These are phyloP conservation scores for Ampelocalamus luodianensis DNA, from an alignment of 176 grass and related monocot genomes.

Conservation along the genomic window DNA sequence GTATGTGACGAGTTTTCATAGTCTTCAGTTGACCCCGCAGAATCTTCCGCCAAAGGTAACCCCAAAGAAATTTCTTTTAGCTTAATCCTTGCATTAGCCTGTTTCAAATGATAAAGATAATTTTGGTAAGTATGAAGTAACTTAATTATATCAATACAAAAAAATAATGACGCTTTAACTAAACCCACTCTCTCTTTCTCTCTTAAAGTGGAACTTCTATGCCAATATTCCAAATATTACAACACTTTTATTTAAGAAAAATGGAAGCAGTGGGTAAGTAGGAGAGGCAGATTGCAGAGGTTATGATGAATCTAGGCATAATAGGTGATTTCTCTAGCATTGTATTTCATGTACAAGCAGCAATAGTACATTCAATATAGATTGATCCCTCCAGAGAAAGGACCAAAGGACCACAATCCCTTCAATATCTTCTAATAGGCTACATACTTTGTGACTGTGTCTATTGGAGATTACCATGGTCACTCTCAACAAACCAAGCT, in stretches of 20 bases:
- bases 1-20: constrained; percentile 84
- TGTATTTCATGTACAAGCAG: constrained; percentile 1
- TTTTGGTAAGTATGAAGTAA: constrained; percentile 6
- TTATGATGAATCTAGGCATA: constrained; percentile 19
- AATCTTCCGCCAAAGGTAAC: constrained; percentile 63
- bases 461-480: constrained; percentile 17
- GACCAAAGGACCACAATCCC: background rate
- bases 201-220: background rate
- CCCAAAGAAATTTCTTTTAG: constrained; percentile 64
- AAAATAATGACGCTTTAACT: constrained; percentile 7
- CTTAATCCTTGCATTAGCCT: constrained; percentile 74
- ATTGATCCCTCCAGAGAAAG: constrained; percentile 1
- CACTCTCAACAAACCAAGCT: constrained; percentile 27
- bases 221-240: background rate
- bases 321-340: constrained; percentile 20
- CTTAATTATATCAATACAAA: background rate
- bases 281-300: background rate
- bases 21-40: constrained; percentile 79
- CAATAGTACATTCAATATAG: constrained; percentile 21
- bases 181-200: background rate
- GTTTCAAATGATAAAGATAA: constrained; percentile 45
- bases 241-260: background rate
- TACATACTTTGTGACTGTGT: constrained; percentile 15
- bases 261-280: constrained; percentile 2
- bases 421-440: constrained; percentile 13